phyloP scores from a whole-genome alignment of 768 basidiomycete genomes.

The Boletus subcaerulescens region DNA sequence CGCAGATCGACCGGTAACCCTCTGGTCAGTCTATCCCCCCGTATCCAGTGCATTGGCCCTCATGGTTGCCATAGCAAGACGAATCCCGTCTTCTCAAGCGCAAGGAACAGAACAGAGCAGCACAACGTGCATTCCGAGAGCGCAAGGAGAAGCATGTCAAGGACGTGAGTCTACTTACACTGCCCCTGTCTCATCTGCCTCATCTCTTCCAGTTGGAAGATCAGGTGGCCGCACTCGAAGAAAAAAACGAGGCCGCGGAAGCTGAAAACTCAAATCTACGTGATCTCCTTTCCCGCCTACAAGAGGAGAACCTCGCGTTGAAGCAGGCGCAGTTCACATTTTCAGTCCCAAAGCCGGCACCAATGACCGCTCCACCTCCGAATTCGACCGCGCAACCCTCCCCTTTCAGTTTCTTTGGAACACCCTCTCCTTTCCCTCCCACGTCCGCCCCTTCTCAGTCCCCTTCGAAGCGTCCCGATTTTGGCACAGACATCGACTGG shows the following conservation, averaged over 20 bases:
- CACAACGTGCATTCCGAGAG: slow-evolving; percentile 96
- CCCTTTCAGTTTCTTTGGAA: slow-evolving; percentile 27
- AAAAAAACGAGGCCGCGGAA: slow-evolving; percentile 67
- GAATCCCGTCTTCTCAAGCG: slow-evolving; percentile 78
- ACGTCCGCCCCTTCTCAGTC: slow-evolving; percentile 32
- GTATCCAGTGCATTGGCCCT: not conserved
- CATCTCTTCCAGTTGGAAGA: slow-evolving; percentile 70
- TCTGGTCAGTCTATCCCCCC: slow-evolving; percentile 28
- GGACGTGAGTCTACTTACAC: slow-evolving; percentile 59
- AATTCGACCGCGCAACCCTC: slow-evolving; percentile 19
- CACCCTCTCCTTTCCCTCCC: slow-evolving; percentile 21
- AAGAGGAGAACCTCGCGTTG: slow-evolving; percentile 81
- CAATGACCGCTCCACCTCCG: slow-evolving; percentile 21
- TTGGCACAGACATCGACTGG: slow-evolving; percentile 47
- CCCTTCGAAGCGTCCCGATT: slow-evolving; percentile 22
- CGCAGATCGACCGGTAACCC: slow-evolving; percentile 42
- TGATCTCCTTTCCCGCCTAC: slow-evolving; percentile 79
- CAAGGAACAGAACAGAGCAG: slow-evolving; percentile 96
- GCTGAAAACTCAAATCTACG: slow-evolving; percentile 88
- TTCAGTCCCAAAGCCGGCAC: slow-evolving; percentile 53
- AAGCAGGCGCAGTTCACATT: slow-evolving; percentile 86
- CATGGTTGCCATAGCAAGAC: slow-evolving; percentile 43
- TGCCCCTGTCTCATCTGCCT: slow-evolving; percentile 10
- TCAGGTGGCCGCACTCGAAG: slow-evolving; percentile 82
- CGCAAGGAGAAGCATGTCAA: slow-evolving; percentile 97